A percentile compares a stretch with the other conserved stretches of the same genome.
Conservation (phyloP, 2,329 filamentous ascomycete genomes). For the Trichophyton benhamiae region DNA sequence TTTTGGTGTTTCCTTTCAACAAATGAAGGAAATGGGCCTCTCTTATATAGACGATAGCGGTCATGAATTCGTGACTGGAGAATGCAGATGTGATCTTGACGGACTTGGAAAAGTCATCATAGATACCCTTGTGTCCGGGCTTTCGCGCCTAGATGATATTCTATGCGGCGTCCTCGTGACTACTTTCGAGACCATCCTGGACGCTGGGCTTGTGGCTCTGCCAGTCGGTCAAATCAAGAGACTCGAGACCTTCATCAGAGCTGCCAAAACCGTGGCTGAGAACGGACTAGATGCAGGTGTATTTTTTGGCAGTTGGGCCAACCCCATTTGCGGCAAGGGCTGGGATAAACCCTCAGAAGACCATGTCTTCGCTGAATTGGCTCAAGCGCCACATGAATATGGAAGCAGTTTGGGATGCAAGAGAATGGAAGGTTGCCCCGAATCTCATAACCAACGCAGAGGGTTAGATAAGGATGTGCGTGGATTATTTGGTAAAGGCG, state of each 20-base stretch:
- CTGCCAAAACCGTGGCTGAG: constrained; percentile 1
- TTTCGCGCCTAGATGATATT: background rate
- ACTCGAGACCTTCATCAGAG: background rate
- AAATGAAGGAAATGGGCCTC: background rate
- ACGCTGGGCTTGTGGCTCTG: background rate
- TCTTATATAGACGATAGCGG: background rate
- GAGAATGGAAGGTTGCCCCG: background rate
- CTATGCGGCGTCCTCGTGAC: background rate
- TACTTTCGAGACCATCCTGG: background rate
- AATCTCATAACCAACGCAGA: background rate
- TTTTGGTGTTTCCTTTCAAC: background rate
- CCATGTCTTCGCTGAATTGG: background rate
- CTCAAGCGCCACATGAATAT: background rate
- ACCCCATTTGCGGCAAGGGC: background rate
- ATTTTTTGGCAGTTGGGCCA: background rate
- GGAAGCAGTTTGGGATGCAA: background rate
- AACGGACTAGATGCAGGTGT: background rate
- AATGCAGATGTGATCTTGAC: background rate
- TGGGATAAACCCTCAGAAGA: background rate
- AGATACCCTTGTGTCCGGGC: background rate
- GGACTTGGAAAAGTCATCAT: background rate
- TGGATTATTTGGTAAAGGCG: background rate
- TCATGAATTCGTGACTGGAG: background rate
- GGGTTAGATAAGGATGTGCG: too few species aligned
- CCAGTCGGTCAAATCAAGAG: background rate